A percentile compares a stretch with the other conserved stretches of the same genome.
phyloP scores from a whole-genome alignment of 2,329 filamentous ascomycete species.

The Onygena corvina region DNA sequence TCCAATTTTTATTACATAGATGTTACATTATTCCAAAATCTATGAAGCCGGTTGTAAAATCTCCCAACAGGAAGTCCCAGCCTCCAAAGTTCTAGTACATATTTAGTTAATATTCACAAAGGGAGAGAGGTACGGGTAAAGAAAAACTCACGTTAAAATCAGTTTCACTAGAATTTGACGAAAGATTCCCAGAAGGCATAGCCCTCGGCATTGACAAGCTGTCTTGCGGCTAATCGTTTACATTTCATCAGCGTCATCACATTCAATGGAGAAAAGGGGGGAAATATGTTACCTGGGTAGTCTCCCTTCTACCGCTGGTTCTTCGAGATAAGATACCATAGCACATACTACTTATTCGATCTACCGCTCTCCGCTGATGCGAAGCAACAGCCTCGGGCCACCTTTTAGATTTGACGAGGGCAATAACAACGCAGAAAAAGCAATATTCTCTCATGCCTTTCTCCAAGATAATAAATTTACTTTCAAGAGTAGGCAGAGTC shows the following conservation, averaged over 20 bases:
- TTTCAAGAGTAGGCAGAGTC: constrained; percentile 15
- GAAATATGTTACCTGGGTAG: not conserved
- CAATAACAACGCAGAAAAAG: constrained; percentile 15
- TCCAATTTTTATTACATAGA: not conserved
- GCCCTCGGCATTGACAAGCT: not conserved
- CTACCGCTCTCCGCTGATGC: constrained; percentile 21
- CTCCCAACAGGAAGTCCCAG: constrained; percentile 15
- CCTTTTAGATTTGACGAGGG: constrained; percentile 16
- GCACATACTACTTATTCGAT: constrained; percentile 27
- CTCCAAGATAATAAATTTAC: constrained; percentile 16
- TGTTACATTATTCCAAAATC: constrained; percentile 2
- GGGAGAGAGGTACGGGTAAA: not conserved
- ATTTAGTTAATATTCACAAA: not conserved
- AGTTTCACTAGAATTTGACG: not conserved
- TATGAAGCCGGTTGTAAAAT: constrained; percentile 9
- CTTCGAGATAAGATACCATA: constrained; percentile 27
- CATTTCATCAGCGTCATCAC: too few relatives aligned
- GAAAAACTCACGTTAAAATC: constrained; percentile 10
- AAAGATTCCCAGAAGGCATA: not conserved
- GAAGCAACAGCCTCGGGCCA: constrained; percentile 10
- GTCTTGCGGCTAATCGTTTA: too few relatives aligned
- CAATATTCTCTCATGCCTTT: constrained; percentile 19
- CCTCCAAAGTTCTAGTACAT: constrained; percentile 11
- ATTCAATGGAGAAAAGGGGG: not conserved
- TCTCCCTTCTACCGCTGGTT: constrained; percentile 12